Percentiles rank a stretch among this genome's conserved stretches.
These are phyloP conservation scores for Cytospora piceicola DNA, from an alignment of 2,329 filamentous ascomycete genomes.

Conservation along the genomic window DNA sequence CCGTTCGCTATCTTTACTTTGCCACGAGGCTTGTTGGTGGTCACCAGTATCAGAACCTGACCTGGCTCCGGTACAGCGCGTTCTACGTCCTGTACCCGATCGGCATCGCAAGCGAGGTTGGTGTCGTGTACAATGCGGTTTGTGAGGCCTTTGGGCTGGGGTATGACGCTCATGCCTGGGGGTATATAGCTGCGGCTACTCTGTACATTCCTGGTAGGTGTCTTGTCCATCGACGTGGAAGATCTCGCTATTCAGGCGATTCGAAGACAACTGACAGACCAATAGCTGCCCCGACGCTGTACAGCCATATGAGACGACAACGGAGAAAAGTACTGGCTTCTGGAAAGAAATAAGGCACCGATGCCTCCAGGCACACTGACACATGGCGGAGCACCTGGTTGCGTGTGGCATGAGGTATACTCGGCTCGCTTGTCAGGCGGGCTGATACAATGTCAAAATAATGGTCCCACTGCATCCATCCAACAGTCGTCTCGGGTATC, in stretches of 20 bases:
- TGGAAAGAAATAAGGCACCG: neutral
- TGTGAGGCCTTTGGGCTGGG: conserved; percentile 9
- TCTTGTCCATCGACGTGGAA: neutral
- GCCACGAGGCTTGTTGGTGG: conserved; percentile 27
- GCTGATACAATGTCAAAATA: neutral
- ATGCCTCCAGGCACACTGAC: neutral
- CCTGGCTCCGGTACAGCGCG: conserved; percentile 29
- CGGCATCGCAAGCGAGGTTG: conserved; percentile 26
- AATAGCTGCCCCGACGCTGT: conserved; percentile 25
- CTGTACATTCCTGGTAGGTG: conserved; percentile 28
- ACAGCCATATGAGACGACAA: conserved; percentile 28
- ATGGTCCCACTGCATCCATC: no score
- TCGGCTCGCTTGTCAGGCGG: neutral
- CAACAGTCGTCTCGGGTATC: neutral
- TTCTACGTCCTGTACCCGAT: conserved; percentile 28
- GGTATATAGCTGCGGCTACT: conserved; percentile 21
- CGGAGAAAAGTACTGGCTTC: conserved; percentile 24
- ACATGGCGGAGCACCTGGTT: neutral
- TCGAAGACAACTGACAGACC: neutral
- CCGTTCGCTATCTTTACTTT: conserved; percentile 28
- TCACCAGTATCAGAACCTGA: conserved; percentile 24
- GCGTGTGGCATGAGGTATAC: neutral
- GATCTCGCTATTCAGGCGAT: neutral
- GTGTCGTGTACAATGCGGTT: conserved; percentile 19
- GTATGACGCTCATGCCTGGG: conserved; percentile 14